Evolutionary conservation across 805 yeast species (phyloP).

Genomic region (Phaffomyces thermotolerans): DNA sequence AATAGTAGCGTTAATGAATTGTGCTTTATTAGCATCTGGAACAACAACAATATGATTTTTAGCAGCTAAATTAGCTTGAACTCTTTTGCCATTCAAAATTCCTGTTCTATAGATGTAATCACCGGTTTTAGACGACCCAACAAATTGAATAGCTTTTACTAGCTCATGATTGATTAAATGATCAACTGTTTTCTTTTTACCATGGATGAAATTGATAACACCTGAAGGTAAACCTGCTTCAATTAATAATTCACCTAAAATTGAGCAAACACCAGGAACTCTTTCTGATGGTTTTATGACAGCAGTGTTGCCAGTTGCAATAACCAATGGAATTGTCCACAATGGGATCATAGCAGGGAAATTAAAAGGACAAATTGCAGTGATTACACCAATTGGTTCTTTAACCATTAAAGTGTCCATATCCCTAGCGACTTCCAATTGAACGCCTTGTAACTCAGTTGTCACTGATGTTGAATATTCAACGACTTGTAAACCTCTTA

Average conservation of each 20-base stretch:
- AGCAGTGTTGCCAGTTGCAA: conserved; percentile 70
- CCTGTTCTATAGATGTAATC: conserved; percentile 63
- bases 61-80: conserved; percentile 73
- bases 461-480: conserved; percentile 67
- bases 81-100: conserved; percentile 62
- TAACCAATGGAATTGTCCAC: conserved; percentile 49
- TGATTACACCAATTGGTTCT: conserved; percentile 69
- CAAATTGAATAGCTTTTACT: conserved; percentile 70
- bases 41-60: conserved; percentile 71
- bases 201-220: conserved; percentile 65
- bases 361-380: conserved; percentile 76
- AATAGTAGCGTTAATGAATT: conserved; percentile 57
- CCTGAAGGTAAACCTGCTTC: conserved; percentile 76
- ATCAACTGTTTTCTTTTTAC: conserved; percentile 65
- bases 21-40: conserved; percentile 66
- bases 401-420: conserved; percentile 71
- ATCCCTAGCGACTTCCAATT: conserved; percentile 59
- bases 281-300: conserved; percentile 66
- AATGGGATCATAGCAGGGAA: conserved; percentile 78
- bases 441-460: conserved; percentile 54
- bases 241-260: conserved; percentile 61
- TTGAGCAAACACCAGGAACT: conserved; percentile 76
- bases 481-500: conserved; percentile 74
- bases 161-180: conserved; percentile 64
- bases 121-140: conserved; percentile 75